Percentiles rank a stretch among this genome's conserved stretches.
Conservation (phyloP, 2,329 filamentous ascomycete genomes). For the Septoria linicola region DNA sequence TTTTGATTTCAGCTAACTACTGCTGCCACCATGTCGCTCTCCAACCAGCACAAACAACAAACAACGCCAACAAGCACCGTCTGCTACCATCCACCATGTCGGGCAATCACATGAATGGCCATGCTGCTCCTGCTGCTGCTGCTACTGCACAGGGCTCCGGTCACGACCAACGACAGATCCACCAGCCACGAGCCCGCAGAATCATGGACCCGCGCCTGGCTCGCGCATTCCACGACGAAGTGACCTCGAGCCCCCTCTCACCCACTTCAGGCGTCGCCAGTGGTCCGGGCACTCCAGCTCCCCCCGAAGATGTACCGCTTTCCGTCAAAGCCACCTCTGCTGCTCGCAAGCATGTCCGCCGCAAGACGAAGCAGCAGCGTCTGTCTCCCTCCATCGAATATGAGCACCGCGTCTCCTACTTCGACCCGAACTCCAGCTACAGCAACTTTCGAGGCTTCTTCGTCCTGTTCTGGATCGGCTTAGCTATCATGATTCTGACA, state of each 20-base stretch:
- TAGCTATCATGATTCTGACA: constrained; percentile 95
- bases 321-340: constrained; percentile 83
- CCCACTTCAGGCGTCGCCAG: constrained; percentile 24
- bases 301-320: constrained; percentile 87
- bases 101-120: no score
- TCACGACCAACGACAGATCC: neutral
- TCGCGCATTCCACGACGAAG: constrained; percentile 24
- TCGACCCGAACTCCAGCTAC: constrained; percentile 89
- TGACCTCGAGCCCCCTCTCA: constrained; percentile 12
- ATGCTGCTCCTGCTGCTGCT: no score
- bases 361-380: constrained; percentile 62
- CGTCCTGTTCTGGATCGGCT: constrained; percentile 94
- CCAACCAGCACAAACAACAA: no score
- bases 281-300: constrained; percentile 65
- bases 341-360: constrained; percentile 75
- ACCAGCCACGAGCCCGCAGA: constrained; percentile 31
- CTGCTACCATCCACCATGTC: no score
- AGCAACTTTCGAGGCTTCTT: constrained; percentile 97
- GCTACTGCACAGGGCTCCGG: no score
- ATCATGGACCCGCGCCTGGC: constrained; percentile 26
- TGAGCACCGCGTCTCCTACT: constrained; percentile 86
- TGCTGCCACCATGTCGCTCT: no score
- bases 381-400: constrained; percentile 94
- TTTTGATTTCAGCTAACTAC: no score
- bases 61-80: no score